phyloP scores from a whole-genome alignment of 352 stramenopile genomes.

The Ochromonadaceae sp. region DNA sequence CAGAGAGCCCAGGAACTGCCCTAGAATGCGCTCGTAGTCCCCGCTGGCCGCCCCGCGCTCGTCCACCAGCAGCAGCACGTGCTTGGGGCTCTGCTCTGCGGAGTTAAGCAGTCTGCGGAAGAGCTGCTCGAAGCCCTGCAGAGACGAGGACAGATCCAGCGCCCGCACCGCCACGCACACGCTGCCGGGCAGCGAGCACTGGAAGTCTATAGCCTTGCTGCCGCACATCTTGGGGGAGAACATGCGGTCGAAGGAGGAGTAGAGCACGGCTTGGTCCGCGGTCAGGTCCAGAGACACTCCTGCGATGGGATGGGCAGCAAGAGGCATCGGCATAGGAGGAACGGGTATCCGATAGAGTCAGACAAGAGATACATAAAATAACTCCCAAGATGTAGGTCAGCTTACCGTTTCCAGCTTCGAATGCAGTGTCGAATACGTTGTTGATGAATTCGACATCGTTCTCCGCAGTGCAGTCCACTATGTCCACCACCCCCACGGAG shows the following conservation, averaged over 20 bases:
- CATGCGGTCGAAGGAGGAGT: background rate
- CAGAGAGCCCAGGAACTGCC: background rate
- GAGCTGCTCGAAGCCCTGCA: background rate
- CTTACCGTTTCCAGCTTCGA: too few species aligned
- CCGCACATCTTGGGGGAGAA: background rate
- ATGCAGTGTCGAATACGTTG: too few species aligned
- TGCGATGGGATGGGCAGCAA: too few species aligned
- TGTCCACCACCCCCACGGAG: too few species aligned
- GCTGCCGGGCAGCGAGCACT: background rate
- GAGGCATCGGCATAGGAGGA: too few species aligned
- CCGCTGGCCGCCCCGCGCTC: background rate
- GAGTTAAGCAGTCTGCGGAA: background rate
- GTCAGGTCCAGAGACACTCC: too few species aligned
- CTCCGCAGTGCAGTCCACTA: too few species aligned
- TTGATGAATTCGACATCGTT: too few species aligned
- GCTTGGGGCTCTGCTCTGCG: background rate
- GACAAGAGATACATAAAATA: too few species aligned
- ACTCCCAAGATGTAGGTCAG: too few species aligned
- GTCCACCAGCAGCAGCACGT: background rate
- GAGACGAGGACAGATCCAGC: background rate
- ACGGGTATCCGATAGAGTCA: too few species aligned
- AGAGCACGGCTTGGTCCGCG: too few species aligned
- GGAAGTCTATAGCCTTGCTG: background rate
- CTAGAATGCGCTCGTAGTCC: background rate
- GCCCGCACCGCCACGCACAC: background rate